Evolutionary conservation across 2,329 filamentous ascomycete genomes (phyloP).

Genomic region (Diaporthe citriasiana): DNA sequence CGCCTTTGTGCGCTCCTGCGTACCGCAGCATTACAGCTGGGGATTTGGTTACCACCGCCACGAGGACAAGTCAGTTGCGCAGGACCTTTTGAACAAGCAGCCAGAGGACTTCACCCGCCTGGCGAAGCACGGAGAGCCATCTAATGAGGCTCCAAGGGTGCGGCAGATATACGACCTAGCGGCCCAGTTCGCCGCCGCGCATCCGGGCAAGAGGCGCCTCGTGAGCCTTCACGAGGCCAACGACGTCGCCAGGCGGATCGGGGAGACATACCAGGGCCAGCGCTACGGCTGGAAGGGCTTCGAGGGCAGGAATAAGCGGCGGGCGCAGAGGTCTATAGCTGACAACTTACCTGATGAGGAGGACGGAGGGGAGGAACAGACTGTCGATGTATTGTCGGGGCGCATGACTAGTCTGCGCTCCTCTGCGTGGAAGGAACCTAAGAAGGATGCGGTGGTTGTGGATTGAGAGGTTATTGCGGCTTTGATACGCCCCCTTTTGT

Average conservation of each 20-base stretch:
- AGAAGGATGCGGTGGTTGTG: background rate
- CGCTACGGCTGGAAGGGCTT: constrained; percentile 35
- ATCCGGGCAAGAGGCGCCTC: constrained; percentile 60
- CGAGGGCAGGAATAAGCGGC: background rate
- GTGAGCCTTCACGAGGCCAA: constrained; percentile 70
- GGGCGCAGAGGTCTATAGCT: background rate
- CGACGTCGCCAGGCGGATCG: constrained; percentile 50
- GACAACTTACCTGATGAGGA: background rate
- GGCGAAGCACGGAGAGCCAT: background rate
- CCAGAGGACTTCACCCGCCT: constrained; percentile 40
- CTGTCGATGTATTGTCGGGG: background rate
- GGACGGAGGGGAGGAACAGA: background rate
- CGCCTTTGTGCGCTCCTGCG: constrained; percentile 58
- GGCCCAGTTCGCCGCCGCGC: constrained; percentile 47
- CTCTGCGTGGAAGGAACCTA: constrained; percentile 22
- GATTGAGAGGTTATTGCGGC: background rate
- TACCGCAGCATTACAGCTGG: constrained; percentile 42
- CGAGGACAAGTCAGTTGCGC: background rate
- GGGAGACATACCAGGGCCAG: constrained; percentile 41
- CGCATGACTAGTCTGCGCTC: background rate
- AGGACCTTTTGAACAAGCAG: constrained; percentile 35
- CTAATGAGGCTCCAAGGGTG: background rate
- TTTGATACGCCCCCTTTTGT: background rate
- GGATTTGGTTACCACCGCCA: background rate
- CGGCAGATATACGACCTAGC: constrained; percentile 45